Base-by-base conservation (phyloP, 176 grass and related monocot species). In the Coix lacrymajobi region DNA sequence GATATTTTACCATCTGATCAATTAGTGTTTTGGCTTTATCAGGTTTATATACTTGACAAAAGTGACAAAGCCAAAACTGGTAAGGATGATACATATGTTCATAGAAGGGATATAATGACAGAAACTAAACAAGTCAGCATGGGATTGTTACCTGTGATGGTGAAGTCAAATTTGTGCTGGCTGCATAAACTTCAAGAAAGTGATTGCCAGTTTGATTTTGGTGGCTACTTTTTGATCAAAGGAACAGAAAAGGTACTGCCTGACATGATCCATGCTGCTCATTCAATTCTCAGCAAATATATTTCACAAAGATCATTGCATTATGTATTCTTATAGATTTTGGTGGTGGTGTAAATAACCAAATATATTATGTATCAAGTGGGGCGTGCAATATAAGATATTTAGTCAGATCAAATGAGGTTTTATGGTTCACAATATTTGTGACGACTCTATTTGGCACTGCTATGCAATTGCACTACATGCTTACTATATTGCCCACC, bases 201-300 rank as follows among this genome's bases (percentile, higher is more conserved):
- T 60, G 94, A 97, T 11, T 97, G 92, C 68, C 56, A 83, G 78
- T 97, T 91, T 92, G 94, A 97, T 87, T 89, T 28, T 86, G 94
- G 94, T 73, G 94, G 94, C 30, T 97, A 94, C 74, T 97, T 97
- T 76, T 77, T 97, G 57, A 92, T 97, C 57, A 97, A 97, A 77
- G 94, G 94, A 78, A 90, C 58, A 41, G 94, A 97, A 76, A 97
- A 97, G 92, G 94, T 97, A 92, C 30, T 41, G 5, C 56, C 19
- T 67, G 15, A 71, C 86, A 36, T 46, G 69, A 84, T 84, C 5
- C 84, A 45, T 83, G 54, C 9, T 82, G 20, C 62, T 80, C 41
- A 41, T 72, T 74, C 20, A 44, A 24, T 24, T 77, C 37, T 72
- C 29, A 56, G 39, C 16, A 71, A 76, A 84, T 84, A 11, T 46